phyloP scores from a whole-genome alignment of 805 yeast species.

The Candida schatavii region DNA sequence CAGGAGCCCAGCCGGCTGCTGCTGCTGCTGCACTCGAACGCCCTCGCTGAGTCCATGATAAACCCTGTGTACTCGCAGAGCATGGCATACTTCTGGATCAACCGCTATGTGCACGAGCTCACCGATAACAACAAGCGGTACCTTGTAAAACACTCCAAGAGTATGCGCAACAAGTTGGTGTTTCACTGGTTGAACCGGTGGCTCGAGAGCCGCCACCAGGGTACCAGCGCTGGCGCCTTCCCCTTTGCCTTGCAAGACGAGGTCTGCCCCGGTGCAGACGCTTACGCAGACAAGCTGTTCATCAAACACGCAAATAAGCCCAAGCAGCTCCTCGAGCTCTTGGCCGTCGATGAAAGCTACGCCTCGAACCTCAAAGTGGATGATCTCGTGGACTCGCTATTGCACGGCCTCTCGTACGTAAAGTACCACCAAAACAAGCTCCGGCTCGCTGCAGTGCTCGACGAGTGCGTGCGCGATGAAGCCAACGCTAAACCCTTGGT shows the following conservation, averaged over 20 bases:
- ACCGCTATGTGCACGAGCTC: slow-evolving; percentile 26
- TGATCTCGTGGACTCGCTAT: slow-evolving; percentile 39
- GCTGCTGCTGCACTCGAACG: background rate
- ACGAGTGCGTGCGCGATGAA: slow-evolving; percentile 14
- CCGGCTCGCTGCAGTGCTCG: slow-evolving; percentile 13
- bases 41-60: slow-evolving; percentile 16
- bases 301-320: slow-evolving; percentile 1
- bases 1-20: background rate
- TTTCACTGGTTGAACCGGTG: slow-evolving; percentile 2
- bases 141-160: slow-evolving; percentile 2
- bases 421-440: slow-evolving; percentile 19
- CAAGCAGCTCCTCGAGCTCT: background rate
- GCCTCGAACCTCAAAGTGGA: slow-evolving; percentile 27
- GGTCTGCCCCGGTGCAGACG: background rate
- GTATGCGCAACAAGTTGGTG: slow-evolving; percentile 2
- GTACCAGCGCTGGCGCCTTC: background rate
- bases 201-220: background rate
- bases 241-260: slow-evolving; percentile 1
- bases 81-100: slow-evolving; percentile 39
- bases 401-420: slow-evolving; percentile 31
- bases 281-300: background rate
- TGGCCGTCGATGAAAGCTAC: slow-evolving; percentile 7
- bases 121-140: slow-evolving; percentile 1
- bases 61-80: slow-evolving; percentile 33
- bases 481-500: slow-evolving; percentile 9